These are phyloP conservation scores for Royoungia palumana DNA, from an alignment of 768 basidiomycete genomes.

Conservation along the genomic window DNA sequence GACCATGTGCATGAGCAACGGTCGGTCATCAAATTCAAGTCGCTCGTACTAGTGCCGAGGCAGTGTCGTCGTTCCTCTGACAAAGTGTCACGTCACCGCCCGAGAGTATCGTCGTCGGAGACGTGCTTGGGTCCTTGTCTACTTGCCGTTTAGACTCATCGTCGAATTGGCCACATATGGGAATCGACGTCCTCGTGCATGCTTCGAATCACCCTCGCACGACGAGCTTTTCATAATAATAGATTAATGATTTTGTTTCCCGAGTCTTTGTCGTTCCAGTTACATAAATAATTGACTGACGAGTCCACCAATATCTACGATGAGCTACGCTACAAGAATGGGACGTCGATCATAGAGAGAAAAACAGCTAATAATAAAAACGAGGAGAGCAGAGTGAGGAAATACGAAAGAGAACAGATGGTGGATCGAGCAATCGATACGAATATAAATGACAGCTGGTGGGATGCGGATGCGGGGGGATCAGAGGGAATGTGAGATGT, in stretches of 20 bases:
- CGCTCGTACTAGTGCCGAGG: no score
- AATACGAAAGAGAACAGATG: constrained; percentile 8
- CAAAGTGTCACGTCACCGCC: no score
- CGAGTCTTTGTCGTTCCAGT: constrained; percentile 17
- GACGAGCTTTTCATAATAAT: background rate
- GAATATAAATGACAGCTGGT: constrained; percentile 19
- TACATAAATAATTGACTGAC: constrained; percentile 29
- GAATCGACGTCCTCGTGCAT: constrained; percentile 9
- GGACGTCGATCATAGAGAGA: constrained; percentile 10
- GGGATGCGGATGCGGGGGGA: constrained; percentile 5
- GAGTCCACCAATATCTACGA: constrained; percentile 29
- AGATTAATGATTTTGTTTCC: constrained; percentile 14
- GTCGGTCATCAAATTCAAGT: no score
- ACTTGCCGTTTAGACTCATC: no score
- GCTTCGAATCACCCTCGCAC: constrained; percentile 4
- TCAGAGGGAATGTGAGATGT: constrained; percentile 5
- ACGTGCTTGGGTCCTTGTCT: no score
- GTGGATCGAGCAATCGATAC: constrained; percentile 24
- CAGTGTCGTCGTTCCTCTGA: no score
- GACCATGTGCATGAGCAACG: no score
- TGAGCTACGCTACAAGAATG: constrained; percentile 31
- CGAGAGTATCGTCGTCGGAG: no score
- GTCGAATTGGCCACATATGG: no score
- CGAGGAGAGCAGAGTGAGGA: background rate
- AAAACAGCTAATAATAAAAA: constrained; percentile 14